Base-by-base conservation (phyloP, 805 yeast species). In the Lipomyces spencermartinsiae region DNA sequence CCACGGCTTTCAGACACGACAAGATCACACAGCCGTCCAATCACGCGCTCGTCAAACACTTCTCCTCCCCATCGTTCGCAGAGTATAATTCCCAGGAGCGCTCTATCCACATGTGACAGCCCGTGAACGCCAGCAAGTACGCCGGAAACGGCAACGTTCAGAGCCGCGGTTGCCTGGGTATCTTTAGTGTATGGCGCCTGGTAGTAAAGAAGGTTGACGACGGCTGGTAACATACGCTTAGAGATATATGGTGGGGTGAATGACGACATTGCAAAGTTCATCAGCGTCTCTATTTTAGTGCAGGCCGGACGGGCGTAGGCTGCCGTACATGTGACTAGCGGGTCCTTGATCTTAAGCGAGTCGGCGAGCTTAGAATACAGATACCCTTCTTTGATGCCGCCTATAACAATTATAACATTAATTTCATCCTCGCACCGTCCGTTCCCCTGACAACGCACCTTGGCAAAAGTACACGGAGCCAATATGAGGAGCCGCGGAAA, bases 31-130 rank as follows among this genome's bases (percentile, higher is more conserved):
- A 68, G 62, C 29, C 61, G 22, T 4, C 61, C 66, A 4, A 58
- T 54, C 3, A 49, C 49, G 5, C 61, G 59, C 33, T 66, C 70
- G 39, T 68, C 71, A 60, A 62, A 68, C 10, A 89, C 80, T 70
- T 89, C 92, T 2, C 90, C 92, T 46, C 94, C 94, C 94, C 94
- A 90, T 71, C 95, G 81, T 73, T 89, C 91, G 78, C 92, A 87
- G 33, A 90, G 79, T 1, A 92, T 91, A 37, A 90, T 83, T 0
- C 94, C 94, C 12, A 89, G 83, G 59, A 90, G 78, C 0, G 92
- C 92, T 64, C 93, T 80, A 1, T 87, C 87, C 71, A 88, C 83
- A 76, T 90, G 94, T 1, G 92, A 86, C 58, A 90, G 77, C 6
- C 94, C 95, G 76, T 89, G 92, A 3, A 89, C 84, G 0, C 93